phyloP scores from a whole-genome alignment of 2,329 filamentous ascomycete species.

The Ophiocordyceps sinensis region DNA sequence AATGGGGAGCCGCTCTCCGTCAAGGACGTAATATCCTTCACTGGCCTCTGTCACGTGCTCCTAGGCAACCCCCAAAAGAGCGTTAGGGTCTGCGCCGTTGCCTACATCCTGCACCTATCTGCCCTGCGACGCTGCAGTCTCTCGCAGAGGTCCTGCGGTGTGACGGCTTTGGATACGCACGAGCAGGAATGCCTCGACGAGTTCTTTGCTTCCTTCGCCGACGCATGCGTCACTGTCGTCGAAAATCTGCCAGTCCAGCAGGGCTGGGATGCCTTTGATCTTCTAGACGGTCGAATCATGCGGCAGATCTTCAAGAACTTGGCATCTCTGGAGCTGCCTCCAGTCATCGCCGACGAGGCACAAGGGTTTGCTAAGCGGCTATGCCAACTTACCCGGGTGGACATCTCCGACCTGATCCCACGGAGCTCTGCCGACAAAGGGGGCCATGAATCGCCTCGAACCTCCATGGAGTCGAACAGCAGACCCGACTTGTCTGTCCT shows the following conservation, averaged over 20 bases:
- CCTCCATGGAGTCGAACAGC: background rate
- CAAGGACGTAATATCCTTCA: constrained; percentile 8
- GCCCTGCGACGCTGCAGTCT: constrained; percentile 10
- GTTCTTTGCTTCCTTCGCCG: constrained; percentile 5
- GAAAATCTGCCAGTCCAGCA: background rate
- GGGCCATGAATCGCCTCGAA: background rate
- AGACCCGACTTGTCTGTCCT: constrained; percentile 16
- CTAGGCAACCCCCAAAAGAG: background rate
- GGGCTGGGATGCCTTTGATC: constrained; percentile 16
- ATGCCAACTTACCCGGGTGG: background rate
- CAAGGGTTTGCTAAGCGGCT: background rate
- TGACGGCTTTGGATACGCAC: background rate
- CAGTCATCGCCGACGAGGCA: background rate
- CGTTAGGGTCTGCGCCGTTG: constrained; percentile 4
- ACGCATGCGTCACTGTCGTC: constrained; percentile 10
- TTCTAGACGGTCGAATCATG: constrained; percentile 18
- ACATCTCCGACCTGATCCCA: background rate
- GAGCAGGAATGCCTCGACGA: background rate
- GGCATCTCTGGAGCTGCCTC: background rate
- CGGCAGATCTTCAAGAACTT: constrained; percentile 7
- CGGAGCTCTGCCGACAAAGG: background rate
- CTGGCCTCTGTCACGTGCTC: constrained; percentile 5
- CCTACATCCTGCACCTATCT: constrained; percentile 12
- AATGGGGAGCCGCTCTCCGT: constrained; percentile 2
- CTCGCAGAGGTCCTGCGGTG: constrained; percentile 8